Evolutionary conservation across 345 rosid genomes (phyloP).

Genomic region (Limnanthes douglasii): DNA sequence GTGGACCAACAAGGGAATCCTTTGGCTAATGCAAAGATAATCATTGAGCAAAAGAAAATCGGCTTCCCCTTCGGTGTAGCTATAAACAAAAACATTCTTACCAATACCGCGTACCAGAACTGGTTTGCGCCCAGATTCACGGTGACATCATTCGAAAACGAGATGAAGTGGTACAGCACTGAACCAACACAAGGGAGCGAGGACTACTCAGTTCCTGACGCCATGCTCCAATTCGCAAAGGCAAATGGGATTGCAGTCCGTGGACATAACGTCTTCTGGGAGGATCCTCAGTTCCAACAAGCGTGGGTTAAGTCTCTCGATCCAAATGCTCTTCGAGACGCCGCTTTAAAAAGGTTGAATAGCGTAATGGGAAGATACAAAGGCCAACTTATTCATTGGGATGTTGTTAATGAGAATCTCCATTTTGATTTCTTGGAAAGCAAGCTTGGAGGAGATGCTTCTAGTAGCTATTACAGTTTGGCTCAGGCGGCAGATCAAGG

Average conservation of each 20-base stretch:
- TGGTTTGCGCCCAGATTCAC: slow-evolving; percentile 76
- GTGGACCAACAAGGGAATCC: slow-evolving; percentile 30
- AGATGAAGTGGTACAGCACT: slow-evolving; percentile 83
- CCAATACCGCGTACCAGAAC: slow-evolving; percentile 29
- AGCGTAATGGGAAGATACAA: slow-evolving; percentile 57
- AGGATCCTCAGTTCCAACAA: slow-evolving; percentile 40
- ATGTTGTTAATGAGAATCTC: slow-evolving; percentile 71
- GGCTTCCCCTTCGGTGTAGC: slow-evolving; percentile 58
- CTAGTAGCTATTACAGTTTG: slow-evolving; percentile 23
- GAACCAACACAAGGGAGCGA: slow-evolving; percentile 41
- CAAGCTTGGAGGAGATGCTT: slow-evolving; percentile 43
- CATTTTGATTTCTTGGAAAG: slow-evolving; percentile 71
- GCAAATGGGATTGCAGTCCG: slow-evolving; percentile 35
- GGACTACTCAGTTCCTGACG: slow-evolving; percentile 51
- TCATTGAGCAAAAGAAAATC: slow-evolving; percentile 18
- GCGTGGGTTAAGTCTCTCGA: slow-evolving; percentile 46
- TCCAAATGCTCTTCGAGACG: slow-evolving; percentile 16
- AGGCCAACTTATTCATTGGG: slow-evolving; percentile 68
- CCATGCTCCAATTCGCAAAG: slow-evolving; percentile 39
- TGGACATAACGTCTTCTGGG: slow-evolving; percentile 88
- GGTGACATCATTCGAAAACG: slow-evolving; percentile 60
- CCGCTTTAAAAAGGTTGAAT: slow-evolving; percentile 31
- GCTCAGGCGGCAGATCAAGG: slow-evolving; percentile 37
- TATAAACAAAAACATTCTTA: slow-evolving; percentile 46
- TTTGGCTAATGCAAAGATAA: slow-evolving; percentile 29